These are phyloP conservation scores for Cornus florida DNA, from an alignment of 148 eudicot species.

Conservation along the genomic window DNA sequence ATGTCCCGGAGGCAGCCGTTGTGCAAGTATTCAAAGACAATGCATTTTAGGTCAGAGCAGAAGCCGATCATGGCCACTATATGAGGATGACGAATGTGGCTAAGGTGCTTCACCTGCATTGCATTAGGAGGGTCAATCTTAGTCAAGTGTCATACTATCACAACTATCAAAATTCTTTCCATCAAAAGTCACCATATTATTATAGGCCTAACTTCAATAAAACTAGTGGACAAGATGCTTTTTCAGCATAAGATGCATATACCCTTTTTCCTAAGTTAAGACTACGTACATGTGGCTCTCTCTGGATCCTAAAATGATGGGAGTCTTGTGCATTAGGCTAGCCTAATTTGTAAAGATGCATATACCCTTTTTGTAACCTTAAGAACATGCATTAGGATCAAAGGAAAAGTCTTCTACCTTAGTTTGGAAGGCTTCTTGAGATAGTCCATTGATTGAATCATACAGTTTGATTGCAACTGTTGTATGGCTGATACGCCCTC, in stretches of 20 bases:
- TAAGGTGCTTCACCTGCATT: conserved; percentile 56
- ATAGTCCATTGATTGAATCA: conserved; percentile 24
- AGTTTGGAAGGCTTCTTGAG: conserved; percentile 40
- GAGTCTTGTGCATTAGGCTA: too few species aligned
- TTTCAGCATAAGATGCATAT: too few species aligned
- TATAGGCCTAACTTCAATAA: too few species aligned
- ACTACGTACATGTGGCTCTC: too few species aligned
- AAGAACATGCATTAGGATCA: background rate
- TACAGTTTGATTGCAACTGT: conserved; percentile 53
- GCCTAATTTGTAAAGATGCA: too few species aligned
- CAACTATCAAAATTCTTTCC: too few species aligned
- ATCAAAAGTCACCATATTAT: too few species aligned
- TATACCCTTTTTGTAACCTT: too few species aligned
- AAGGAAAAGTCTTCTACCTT: conserved; percentile 38
- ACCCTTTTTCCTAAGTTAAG: too few species aligned
- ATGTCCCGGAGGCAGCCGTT: conserved; percentile 66
- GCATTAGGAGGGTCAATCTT: conserved; percentile 8
- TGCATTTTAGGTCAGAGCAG: conserved; percentile 61
- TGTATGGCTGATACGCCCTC: conserved; percentile 50
- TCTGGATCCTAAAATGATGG: too few species aligned
- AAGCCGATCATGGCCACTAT: conserved; percentile 56
- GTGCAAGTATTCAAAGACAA: conserved; percentile 72
- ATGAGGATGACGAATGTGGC: conserved; percentile 57
- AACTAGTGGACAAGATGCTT: too few species aligned
- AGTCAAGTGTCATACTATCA: background rate